Conservation (phyloP, 2,329 filamentous ascomycete species). For the Neocatenulostroma microsporum region DNA sequence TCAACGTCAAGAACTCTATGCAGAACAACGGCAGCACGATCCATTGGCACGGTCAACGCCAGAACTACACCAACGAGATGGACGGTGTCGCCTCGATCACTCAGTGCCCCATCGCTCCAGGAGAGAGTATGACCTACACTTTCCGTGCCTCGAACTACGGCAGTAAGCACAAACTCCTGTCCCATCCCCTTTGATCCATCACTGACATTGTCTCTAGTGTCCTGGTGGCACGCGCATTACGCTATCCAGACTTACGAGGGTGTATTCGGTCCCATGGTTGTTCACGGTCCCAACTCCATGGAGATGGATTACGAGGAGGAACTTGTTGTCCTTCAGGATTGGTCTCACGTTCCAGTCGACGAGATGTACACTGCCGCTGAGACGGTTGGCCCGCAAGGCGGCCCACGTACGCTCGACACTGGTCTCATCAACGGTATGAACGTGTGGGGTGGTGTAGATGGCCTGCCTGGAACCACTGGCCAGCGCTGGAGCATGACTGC, state of each 20-base stretch:
- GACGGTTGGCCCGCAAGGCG: conserved; percentile 25
- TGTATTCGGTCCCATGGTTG: conserved; percentile 32
- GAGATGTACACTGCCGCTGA: conserved; percentile 26
- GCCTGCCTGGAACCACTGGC: conserved; percentile 17
- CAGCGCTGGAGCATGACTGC: conserved; percentile 23
- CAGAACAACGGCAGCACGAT: conserved; percentile 42
- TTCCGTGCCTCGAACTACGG: conserved; percentile 34
- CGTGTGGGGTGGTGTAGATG: conserved; percentile 24
- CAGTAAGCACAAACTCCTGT: no score
- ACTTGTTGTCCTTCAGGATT: conserved; percentile 32
- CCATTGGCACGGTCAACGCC: conserved; percentile 45
- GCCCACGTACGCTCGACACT: conserved; percentile 34
- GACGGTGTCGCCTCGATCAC: conserved; percentile 46
- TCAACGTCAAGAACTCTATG: conserved; percentile 33
- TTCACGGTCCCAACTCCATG: conserved; percentile 31
- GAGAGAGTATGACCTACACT: conserved; percentile 34
- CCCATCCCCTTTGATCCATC: no score
- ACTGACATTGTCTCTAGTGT: no score
- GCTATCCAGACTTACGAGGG: conserved; percentile 36
- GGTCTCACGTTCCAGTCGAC: conserved; percentile 31
- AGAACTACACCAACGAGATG: conserved; percentile 46
- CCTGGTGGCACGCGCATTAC: conserved; percentile 38
- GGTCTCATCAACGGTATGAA: conserved; percentile 41
- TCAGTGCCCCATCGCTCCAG: conserved; percentile 41
- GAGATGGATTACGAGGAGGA: conserved; percentile 30